Conservation (phyloP, 2,329 filamentous ascomycete species). For the Colletotrichum sp. region DNA sequence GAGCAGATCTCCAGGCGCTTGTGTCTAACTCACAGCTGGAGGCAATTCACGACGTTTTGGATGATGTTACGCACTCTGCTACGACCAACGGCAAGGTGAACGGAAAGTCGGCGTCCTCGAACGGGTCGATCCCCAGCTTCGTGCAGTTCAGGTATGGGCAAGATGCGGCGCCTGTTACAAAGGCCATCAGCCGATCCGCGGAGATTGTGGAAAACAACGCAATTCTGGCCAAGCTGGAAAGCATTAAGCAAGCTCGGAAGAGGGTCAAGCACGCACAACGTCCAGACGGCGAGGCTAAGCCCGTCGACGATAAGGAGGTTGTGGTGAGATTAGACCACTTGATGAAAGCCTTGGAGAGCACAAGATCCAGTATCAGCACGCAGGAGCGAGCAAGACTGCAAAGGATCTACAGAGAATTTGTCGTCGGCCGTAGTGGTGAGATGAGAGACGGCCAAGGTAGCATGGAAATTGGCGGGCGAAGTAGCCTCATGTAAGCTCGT, state of each 20-base stretch:
- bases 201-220: constrained; percentile 76
- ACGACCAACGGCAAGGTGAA: constrained; percentile 39
- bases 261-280: constrained; percentile 37
- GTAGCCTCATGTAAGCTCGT: constrained; percentile 80
- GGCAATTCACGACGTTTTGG: constrained; percentile 91
- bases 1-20: constrained; percentile 91
- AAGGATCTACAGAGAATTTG: constrained; percentile 90
- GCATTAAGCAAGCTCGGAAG: constrained; percentile 74
- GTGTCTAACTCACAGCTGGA: constrained; percentile 97
- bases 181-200: constrained; percentile 52
- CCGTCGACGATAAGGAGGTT: constrained; percentile 65
- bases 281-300: constrained; percentile 30
- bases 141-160: constrained; percentile 85
- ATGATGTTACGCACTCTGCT: constrained; percentile 44
- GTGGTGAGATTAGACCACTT: constrained; percentile 86
- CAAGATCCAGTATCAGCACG: constrained; percentile 80
- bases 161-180: constrained; percentile 48
- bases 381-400: constrained; percentile 77
- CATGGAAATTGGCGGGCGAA: constrained; percentile 90
- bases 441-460: constrained; percentile 93
- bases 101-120: constrained; percentile 23
- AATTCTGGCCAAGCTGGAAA: constrained; percentile 81
- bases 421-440: constrained; percentile 90
- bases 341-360: constrained; percentile 75
- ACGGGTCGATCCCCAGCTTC: constrained; percentile 57